Evolutionary conservation across 2,329 filamentous ascomycete species (phyloP).

Genomic region (Cadophora gregata): DNA sequence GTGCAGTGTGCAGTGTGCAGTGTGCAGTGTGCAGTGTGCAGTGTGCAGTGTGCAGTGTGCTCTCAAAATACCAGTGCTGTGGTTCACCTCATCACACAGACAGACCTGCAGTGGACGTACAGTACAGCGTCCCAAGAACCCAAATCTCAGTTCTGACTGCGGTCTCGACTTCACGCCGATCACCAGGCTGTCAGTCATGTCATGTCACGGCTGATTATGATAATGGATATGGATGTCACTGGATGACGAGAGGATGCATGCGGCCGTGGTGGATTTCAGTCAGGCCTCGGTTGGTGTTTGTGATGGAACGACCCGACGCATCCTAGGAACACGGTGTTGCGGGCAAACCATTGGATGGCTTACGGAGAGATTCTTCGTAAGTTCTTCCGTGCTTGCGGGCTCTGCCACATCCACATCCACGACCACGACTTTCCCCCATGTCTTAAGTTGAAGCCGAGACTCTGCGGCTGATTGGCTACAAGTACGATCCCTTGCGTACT

Average conservation of each 20-base stretch:
- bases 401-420: slow-evolving; percentile 11
- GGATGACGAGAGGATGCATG: not conserved
- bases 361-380: slow-evolving; percentile 8
- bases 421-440: not conserved
- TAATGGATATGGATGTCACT: not conserved
- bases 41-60: too few species aligned
- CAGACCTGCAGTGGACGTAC: not conserved
- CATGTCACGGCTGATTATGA: not conserved
- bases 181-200: not conserved
- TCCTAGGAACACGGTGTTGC: not conserved
- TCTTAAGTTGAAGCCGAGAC: not conserved
- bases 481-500: slow-evolving; percentile 7
- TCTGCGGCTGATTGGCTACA: slow-evolving; percentile 17
- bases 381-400: not conserved
- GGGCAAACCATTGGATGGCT: slow-evolving; percentile 14
- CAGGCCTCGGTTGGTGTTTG: not conserved
- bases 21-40: too few species aligned
- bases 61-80: slow-evolving; percentile 3
- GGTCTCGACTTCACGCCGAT: not conserved
- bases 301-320: not conserved
- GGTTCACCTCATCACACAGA: slow-evolving; percentile 6
- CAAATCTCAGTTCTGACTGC: slow-evolving; percentile 18
- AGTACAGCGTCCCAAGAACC: not conserved
- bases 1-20: too few species aligned
- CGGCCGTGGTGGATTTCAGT: slow-evolving; percentile 8